A percentile compares a stretch with the other conserved stretches of the same genome.
Evolutionary conservation across 2,329 filamentous ascomycete genomes (phyloP).

Genomic region (Alternaria triticina): DNA sequence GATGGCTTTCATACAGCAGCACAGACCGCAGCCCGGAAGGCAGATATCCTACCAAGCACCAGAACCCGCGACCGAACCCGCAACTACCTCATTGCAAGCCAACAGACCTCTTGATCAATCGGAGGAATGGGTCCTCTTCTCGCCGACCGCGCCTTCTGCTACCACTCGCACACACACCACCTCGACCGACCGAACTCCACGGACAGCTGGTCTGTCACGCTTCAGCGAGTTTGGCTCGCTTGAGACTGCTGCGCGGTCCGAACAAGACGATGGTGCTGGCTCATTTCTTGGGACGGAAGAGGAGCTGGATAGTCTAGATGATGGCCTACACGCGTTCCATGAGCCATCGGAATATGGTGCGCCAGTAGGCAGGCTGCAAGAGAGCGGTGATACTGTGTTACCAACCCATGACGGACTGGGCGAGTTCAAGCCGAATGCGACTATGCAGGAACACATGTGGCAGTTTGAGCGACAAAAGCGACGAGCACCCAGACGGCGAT

Average conservation of each 20-base stretch:
- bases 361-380: conserved; percentile 56
- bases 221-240: conserved; percentile 83
- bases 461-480: conserved; percentile 79
- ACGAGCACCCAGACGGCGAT: conserved; percentile 57
- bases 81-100: conserved; percentile 45
- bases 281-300: conserved; percentile 56
- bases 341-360: conserved; percentile 58
- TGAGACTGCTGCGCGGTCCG: conserved; percentile 69
- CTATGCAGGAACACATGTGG: conserved; percentile 83
- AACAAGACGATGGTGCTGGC: conserved; percentile 47
- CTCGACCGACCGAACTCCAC: conserved; percentile 68
- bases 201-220: conserved; percentile 72
- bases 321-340: conserved; percentile 87
- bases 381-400: conserved; percentile 73
- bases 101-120: conserved; percentile 69
- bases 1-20: conserved; percentile 51
- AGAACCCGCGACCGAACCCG: conserved; percentile 30
- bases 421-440: conserved; percentile 73
- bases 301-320: conserved; percentile 91
- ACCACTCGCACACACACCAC: conserved; percentile 74
- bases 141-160: conserved; percentile 64
- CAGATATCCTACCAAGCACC: conserved; percentile 44
- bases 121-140: conserved; percentile 97
- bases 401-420: conserved; percentile 92
- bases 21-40: conserved; percentile 43